phyloP scores from a whole-genome alignment of 495 filamentous ascomycete species.

The Lophiotrema nucula region DNA sequence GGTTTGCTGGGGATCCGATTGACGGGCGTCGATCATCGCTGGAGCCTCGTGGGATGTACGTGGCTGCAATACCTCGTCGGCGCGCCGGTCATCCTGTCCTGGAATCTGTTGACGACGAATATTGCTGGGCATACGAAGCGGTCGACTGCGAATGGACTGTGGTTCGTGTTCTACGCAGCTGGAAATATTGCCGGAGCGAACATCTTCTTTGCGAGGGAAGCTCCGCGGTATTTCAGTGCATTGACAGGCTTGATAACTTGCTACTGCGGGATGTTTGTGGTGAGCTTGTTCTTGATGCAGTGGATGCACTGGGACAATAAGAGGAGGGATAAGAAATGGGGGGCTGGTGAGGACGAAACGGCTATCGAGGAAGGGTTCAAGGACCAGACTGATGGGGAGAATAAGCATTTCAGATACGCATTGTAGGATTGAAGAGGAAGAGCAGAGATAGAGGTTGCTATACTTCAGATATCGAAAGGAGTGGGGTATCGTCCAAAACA shows the following conservation, averaged over 20 bases:
- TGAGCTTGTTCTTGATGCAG: conserved; percentile 44
- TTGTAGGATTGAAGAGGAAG: conserved; percentile 4
- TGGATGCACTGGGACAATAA: conserved; percentile 51
- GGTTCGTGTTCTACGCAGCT: conserved; percentile 49
- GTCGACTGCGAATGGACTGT: conserved; percentile 58
- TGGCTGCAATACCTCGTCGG: conserved; percentile 63
- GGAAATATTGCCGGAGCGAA: conserved; percentile 47
- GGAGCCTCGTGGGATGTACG: conserved; percentile 52
- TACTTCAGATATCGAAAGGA: too few species aligned
- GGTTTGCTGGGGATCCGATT: conserved; percentile 49
- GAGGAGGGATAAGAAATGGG: conserved; percentile 53
- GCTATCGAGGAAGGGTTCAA: conserved; percentile 50
- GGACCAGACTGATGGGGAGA: conserved; percentile 62
- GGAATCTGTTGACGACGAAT: conserved; percentile 59
- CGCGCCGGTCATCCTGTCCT: conserved; percentile 43
- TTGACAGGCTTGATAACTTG: conserved; percentile 65
- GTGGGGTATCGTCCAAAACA: too few species aligned
- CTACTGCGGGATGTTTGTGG: conserved; percentile 55
- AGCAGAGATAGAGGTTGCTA: too few species aligned
- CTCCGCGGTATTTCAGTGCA: conserved; percentile 56
- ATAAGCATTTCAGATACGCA: conserved; percentile 49
- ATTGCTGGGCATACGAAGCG: conserved; percentile 64
- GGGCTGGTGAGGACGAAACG: conserved; percentile 51
- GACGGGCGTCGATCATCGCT: conserved; percentile 47
- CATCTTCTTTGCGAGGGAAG: conserved; percentile 60